Percentiles rank a stretch among this genome's conserved stretches.
Evolutionary conservation across 2,329 filamentous ascomycete genomes (phyloP).

Genomic region (Sporothrix mexicana): DNA sequence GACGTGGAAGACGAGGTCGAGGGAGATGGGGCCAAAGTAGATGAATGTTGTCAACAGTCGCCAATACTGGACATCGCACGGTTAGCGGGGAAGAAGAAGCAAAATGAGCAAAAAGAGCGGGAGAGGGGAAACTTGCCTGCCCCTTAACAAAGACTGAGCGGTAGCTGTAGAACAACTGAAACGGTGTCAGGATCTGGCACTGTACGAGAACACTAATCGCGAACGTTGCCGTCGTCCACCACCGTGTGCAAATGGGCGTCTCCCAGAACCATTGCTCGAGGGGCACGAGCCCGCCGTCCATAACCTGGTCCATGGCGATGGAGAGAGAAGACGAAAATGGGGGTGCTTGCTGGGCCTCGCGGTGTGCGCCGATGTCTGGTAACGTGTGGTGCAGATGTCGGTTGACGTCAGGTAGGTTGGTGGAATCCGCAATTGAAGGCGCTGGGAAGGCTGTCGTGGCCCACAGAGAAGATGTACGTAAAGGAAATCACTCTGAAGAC

Average conservation of each 20-base stretch:
- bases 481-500: too few species aligned
- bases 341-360: not conserved
- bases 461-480: too few species aligned
- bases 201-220: conserved; percentile 88
- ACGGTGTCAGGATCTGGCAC: conserved; percentile 89
- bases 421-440: too few species aligned
- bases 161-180: conserved; percentile 97
- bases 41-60: conserved; percentile 94
- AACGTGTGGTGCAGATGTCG: not conserved
- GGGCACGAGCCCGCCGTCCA: conserved; percentile 67
- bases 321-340: not conserved
- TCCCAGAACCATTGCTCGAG: conserved; percentile 98
- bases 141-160: conserved; percentile 88
- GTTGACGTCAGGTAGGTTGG: not conserved
- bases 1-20: conserved; percentile 95
- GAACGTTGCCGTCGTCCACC: conserved; percentile 95
- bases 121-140: conserved; percentile 65
- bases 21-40: conserved; percentile 92
- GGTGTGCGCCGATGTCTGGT: not conserved
- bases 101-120: not conserved
- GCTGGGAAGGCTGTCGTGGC: too few species aligned
- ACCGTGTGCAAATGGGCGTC: conserved; percentile 93
- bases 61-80: conserved; percentile 73
- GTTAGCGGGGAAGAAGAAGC: not conserved
- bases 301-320: conserved; percentile 61